Percentiles rank a stretch among this genome's conserved stretches.
Conservation (phyloP, 495 filamentous ascomycete genomes). For the Talaromyces wortmannii region DNA sequence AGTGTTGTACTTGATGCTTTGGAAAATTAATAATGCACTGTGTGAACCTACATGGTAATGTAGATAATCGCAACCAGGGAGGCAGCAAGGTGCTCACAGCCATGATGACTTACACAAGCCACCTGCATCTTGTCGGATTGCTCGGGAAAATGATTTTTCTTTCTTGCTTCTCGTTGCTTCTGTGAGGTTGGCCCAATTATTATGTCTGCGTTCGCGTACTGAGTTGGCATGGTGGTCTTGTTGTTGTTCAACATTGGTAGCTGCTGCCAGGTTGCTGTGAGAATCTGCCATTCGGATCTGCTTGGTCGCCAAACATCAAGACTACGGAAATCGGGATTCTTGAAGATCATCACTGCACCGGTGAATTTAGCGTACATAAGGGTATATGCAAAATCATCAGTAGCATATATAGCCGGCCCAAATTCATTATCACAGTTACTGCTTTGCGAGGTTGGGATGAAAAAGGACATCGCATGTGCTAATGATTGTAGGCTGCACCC, state of each 20-base stretch:
- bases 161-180: too few species aligned
- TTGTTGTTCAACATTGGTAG: neutral
- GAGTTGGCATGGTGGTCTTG: neutral
- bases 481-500: neutral
- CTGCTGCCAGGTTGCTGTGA: neutral
- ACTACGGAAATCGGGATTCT: slow-evolving; percentile 1
- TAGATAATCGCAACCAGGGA: neutral
- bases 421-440: slow-evolving; percentile 5
- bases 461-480: neutral
- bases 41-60: neutral
- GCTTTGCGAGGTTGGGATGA: slow-evolving; percentile 28
- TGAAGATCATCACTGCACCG: slow-evolving; percentile 8
- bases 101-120: neutral
- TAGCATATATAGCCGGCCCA: slow-evolving; percentile 7
- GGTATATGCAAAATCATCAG: neutral
- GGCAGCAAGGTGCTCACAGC: neutral
- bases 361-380: neutral
- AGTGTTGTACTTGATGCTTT: too few species aligned
- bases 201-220: too few species aligned
- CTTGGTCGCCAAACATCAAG: slow-evolving; percentile 5
- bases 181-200: too few species aligned
- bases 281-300: slow-evolving; percentile 3
- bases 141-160: too few species aligned
- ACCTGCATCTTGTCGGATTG: too few species aligned
- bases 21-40: too few species aligned